Conservation (phyloP, 2,329 filamentous ascomycete genomes). For the Xylariaceae sp. region DNA sequence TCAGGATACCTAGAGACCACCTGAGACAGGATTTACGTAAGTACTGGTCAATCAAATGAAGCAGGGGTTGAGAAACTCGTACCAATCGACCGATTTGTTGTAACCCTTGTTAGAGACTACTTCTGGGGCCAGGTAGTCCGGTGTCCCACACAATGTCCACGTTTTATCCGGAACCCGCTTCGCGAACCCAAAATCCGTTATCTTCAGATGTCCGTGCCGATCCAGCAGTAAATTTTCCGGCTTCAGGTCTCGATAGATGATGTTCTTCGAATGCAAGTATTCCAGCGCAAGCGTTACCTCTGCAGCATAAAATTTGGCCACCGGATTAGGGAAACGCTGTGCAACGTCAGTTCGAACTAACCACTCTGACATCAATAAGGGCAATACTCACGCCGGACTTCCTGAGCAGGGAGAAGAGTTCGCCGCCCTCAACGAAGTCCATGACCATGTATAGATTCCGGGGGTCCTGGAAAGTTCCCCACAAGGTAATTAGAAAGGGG, state of each 20-base stretch:
- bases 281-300: constrained; percentile 95
- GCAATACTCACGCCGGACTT: constrained; percentile 73
- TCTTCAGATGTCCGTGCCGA: constrained; percentile 90
- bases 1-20: constrained; percentile 97
- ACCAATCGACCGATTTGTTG: constrained; percentile 99
- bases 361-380: neutral
- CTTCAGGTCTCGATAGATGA: constrained; percentile 97
- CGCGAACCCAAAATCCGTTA: constrained; percentile 97
- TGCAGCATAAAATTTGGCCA: constrained; percentile 98
- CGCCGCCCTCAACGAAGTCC: constrained; percentile 98
- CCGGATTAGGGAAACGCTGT: constrained; percentile 97
- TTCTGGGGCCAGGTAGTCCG: constrained; percentile 94
- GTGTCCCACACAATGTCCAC: constrained; percentile 96
- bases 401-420: constrained; percentile 89
- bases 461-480: constrained; percentile 96
- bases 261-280: constrained; percentile 89
- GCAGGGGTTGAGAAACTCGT: constrained; percentile 34
- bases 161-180: constrained; percentile 99
- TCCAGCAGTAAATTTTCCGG: constrained; percentile 91
- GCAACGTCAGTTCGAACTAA: constrained; percentile 12
- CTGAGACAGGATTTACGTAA: constrained; percentile 39
- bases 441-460: constrained; percentile 99
- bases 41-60: constrained; percentile 4
- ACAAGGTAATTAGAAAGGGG: constrained; percentile 94
- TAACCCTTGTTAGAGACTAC: constrained; percentile 99